Percentiles rank a stretch among this genome's conserved stretches.
phyloP scores from a whole-genome alignment of 2,329 filamentous ascomycete genomes.

The Hymenoscyphus salicellus region DNA sequence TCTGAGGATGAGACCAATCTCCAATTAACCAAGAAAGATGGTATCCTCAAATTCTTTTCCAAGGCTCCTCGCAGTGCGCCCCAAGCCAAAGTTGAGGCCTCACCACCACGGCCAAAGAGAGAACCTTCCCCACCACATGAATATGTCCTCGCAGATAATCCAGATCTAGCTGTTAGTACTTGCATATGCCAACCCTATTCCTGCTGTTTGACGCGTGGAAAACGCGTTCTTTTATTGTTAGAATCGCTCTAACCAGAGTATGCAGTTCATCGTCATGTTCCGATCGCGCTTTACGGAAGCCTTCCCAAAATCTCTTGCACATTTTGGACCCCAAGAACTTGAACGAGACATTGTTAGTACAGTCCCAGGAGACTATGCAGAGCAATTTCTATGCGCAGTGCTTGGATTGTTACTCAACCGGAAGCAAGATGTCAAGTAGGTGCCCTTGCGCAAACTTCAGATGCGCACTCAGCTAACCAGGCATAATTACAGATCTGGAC shows the following conservation, averaged over 20 bases:
- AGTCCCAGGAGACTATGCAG: slow-evolving; percentile 77
- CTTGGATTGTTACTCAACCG: slow-evolving; percentile 86
- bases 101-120: slow-evolving; percentile 71
- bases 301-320: slow-evolving; percentile 80
- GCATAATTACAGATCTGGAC: slow-evolving; percentile 65
- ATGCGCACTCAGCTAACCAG: slow-evolving; percentile 19
- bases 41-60: slow-evolving; percentile 67
- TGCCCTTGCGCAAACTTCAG: slow-evolving; percentile 23
- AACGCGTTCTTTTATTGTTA: slow-evolving; percentile 46
- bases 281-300: slow-evolving; percentile 86
- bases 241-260: slow-evolving; percentile 36
- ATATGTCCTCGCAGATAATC: slow-evolving; percentile 83
- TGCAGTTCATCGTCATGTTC: slow-evolving; percentile 96
- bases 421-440: slow-evolving; percentile 98
- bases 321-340: slow-evolving; percentile 93
- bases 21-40: slow-evolving; percentile 50
- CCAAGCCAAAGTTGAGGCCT: slow-evolving; percentile 52
- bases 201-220: slow-evolving; percentile 45
- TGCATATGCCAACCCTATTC: slow-evolving; percentile 36
- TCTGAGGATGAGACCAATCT: slow-evolving; percentile 55
- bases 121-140: slow-evolving; percentile 87
- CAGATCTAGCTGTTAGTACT: slow-evolving; percentile 81
- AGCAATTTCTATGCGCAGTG: slow-evolving; percentile 85
- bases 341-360: slow-evolving; percentile 79
- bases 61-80: slow-evolving; percentile 45